Evolutionary conservation across 768 basidiomycete genomes (phyloP).

Genomic region (Boletus rufocinnamomeus): DNA sequence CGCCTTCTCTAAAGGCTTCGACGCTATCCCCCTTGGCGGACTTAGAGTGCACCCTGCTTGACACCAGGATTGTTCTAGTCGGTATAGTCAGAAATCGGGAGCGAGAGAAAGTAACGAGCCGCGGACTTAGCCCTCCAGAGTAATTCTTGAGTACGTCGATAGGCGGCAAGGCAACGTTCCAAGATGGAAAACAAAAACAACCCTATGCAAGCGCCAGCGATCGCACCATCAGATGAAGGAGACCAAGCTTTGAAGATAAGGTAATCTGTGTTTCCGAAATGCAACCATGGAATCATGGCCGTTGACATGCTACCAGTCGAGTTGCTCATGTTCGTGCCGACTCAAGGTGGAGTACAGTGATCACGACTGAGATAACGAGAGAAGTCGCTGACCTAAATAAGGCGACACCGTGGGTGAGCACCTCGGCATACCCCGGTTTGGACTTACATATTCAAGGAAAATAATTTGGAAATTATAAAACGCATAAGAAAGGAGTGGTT

Average conservation of each 20-base stretch:
- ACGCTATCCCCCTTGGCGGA: conserved; percentile 2
- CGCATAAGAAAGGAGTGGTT: not conserved
- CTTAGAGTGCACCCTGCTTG: not conserved
- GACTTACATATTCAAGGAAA: not conserved
- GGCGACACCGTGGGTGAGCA: not conserved
- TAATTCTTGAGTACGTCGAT: conserved; percentile 51
- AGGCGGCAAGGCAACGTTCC: conserved; percentile 68
- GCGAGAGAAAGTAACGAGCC: not conserved
- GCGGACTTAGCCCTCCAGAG: conserved; percentile 63
- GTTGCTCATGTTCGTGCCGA: conserved; percentile 4
- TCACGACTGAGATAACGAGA: not conserved
- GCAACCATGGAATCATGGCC: conserved; percentile 68
- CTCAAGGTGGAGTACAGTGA: not conserved
- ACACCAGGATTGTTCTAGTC: conserved; percentile 14
- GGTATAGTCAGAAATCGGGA: not conserved
- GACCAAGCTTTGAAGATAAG: conserved; percentile 69
- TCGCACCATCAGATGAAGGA: conserved; percentile 67
- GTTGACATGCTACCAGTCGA: conserved; percentile 19
- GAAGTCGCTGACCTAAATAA: not conserved
- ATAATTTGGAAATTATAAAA: not conserved
- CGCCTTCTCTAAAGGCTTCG: not conserved
- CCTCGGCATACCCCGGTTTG: conserved; percentile 6
- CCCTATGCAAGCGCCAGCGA: conserved; percentile 74
- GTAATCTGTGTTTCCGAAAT: conserved; percentile 64
- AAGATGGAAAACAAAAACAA: conserved; percentile 67